phyloP scores from a whole-genome alignment of 192 early-diverging fungal species.

The Rhizophlyctis rosea region DNA sequence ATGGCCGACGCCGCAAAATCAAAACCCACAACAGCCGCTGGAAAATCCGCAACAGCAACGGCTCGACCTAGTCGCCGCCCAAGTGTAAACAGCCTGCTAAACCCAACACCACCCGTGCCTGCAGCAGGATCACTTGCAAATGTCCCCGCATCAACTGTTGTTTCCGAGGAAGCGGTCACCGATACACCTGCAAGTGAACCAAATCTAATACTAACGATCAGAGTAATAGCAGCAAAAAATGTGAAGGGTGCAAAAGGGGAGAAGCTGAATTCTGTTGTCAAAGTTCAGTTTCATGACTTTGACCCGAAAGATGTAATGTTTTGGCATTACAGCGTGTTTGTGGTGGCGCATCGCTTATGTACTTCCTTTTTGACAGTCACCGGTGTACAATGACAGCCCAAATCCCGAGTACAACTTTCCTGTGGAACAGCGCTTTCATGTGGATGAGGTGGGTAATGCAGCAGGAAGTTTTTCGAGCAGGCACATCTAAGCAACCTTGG shows the following conservation, averaged over 20 bases:
- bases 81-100: too few species aligned
- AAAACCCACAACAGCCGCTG: too few species aligned
- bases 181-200: too few species aligned
- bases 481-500: neutral
- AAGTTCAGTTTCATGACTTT: constrained; percentile 59
- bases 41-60: too few species aligned
- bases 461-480: too few species aligned
- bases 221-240: constrained; percentile 41
- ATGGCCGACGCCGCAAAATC: too few species aligned
- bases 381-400: constrained; percentile 42
- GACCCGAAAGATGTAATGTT: constrained; percentile 38
- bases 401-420: constrained; percentile 50
- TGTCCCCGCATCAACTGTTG: too few species aligned
- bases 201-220: constrained; percentile 35
- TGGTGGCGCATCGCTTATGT: neutral
- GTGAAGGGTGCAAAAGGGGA: constrained; percentile 54
- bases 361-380: too few species aligned
- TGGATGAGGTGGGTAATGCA: constrained; percentile 47
- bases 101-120: too few species aligned
- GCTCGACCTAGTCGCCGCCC: too few species aligned
- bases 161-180: too few species aligned
- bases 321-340: neutral
- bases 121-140: too few species aligned
- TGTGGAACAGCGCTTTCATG: constrained; percentile 44
- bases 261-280: constrained; percentile 46